Evolutionary conservation across 495 filamentous ascomycete genomes (phyloP), one percentile per base, ranked within the genome.

Genomic region (Annulohypoxylon bovei): DNA sequence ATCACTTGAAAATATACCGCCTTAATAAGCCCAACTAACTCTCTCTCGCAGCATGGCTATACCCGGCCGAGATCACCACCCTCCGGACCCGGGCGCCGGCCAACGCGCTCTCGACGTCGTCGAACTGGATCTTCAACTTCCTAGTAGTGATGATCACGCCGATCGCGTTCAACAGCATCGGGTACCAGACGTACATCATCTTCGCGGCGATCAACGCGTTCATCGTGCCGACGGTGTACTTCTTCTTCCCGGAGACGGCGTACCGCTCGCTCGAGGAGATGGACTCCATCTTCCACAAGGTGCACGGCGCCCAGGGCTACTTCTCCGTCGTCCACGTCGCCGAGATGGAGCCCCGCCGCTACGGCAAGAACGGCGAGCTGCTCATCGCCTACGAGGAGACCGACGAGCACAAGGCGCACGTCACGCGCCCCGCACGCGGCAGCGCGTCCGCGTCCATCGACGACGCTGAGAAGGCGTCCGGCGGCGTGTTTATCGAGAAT

Each of bases 171-270:
- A 76, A 87, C 57, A 87, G 81, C 44, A 93, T 93, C 70, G 77
- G 78, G 12, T 93, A 90, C 75, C 80, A 86, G 77, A 93, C 90
- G 2, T 94, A 93, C 74, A 89, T 92, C 72, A 91, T 93, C 73
- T 93, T 93, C 72, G 92, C 91, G 12, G 88, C 89, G 63, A 91
- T 91, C 72, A 93, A 93, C 77, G 89, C 88, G 49, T 83, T 86
- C 74, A 92, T 93, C 75, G 81, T 92, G 59, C 90, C 89, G 0
- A 81, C 86, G 5, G 84, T 91, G 54, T 92, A 89, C 79, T 90
- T 91, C 83, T 90, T 92, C 85, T 92, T 90, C 75, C 90, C 90
- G 0, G 91, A 93, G 75, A 93, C 91, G 3, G 88, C 88, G 18
- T 88, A 88, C 75, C 88, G 91, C 30, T 90, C 87, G 3, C 82